Percentiles rank a stretch among this genome's conserved stretches.
Conservation (phyloP, 2,329 filamentous ascomycete species). For the Colletotrichum sp. region DNA sequence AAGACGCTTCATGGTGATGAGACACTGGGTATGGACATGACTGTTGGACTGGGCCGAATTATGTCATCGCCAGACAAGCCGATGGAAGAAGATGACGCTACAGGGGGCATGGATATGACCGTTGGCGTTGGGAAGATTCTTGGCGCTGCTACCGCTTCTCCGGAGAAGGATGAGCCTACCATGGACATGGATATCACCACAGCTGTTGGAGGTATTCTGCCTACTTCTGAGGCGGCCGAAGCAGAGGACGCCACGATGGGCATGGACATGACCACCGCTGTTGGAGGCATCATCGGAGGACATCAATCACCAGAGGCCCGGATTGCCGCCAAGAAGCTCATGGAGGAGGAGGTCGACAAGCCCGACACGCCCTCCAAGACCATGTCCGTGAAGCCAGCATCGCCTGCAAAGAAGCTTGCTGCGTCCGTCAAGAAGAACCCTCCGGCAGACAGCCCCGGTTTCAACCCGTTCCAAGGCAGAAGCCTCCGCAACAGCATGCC, state of each 20-base stretch:
- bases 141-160: slow-evolving; percentile 17
- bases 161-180: slow-evolving; percentile 27
- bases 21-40: slow-evolving; percentile 73
- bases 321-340: slow-evolving; percentile 57
- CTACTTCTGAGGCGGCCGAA: slow-evolving; percentile 28
- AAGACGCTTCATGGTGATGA: slow-evolving; percentile 30
- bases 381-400: slow-evolving; percentile 38
- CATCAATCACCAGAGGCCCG: slow-evolving; percentile 42
- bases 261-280: slow-evolving; percentile 72
- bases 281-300: slow-evolving; percentile 65
- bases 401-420: slow-evolving; percentile 37
- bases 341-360: slow-evolving; percentile 63
- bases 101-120: slow-evolving; percentile 62
- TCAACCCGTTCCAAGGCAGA: slow-evolving; percentile 58
- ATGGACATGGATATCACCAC: slow-evolving; percentile 68
- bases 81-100: slow-evolving; percentile 55
- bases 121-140: slow-evolving; percentile 50
- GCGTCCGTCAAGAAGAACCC: slow-evolving; percentile 31
- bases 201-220: slow-evolving; percentile 60
- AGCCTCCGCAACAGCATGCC: slow-evolving; percentile 54
- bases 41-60: slow-evolving; percentile 62
- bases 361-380: slow-evolving; percentile 49
- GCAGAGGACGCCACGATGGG: slow-evolving; percentile 52
- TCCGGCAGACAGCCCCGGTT: slow-evolving; percentile 52
- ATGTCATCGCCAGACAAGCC: slow-evolving; percentile 45